Percentiles rank a stretch among this genome's conserved stretches.
phyloP scores from a whole-genome alignment of 768 basidiomycete species.

The Lepiota brunneoincarnata region DNA sequence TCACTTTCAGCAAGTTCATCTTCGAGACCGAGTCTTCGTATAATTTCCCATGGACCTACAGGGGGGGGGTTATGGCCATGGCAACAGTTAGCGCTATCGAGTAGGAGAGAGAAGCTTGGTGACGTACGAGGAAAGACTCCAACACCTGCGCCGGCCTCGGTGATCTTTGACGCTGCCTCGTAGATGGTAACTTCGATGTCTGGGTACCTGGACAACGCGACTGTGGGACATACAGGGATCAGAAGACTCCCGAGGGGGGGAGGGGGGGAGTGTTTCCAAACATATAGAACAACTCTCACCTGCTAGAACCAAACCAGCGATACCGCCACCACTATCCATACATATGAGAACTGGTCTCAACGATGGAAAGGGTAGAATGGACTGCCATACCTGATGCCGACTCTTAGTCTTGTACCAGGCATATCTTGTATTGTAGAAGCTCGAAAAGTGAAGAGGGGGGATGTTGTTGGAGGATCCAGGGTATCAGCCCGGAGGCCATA shows the following conservation, averaged over 20 bases:
- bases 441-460: not conserved
- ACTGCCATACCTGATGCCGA: conserved; percentile 56
- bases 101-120: not conserved
- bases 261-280: not conserved
- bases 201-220: conserved; percentile 44
- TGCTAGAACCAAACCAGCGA: conserved; percentile 47
- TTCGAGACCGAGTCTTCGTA: conserved; percentile 44
- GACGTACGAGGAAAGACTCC: conserved; percentile 47
- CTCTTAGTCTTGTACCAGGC: conserved; percentile 37
- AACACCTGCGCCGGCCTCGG: conserved; percentile 63
- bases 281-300: conserved; percentile 19
- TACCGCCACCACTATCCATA: conserved; percentile 45
- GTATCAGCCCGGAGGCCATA: conserved; percentile 27
- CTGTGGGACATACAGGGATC: conserved; percentile 20
- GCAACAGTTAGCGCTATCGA: conserved; percentile 9
- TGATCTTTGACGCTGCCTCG: conserved; percentile 47
- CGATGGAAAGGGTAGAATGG: conserved; percentile 10
- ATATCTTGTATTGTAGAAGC: not conserved
- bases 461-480: conserved; percentile 16
- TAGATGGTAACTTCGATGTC: conserved; percentile 58
- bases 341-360: conserved; percentile 15
- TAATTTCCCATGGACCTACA: conserved; percentile 47
- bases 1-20: conserved; percentile 38
- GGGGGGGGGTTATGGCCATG: conserved; percentile 3
- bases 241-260: conserved; percentile 7